A percentile compares a stretch with the other conserved stretches of the same genome.
phyloP scores from a whole-genome alignment of 2,329 filamentous ascomycete species.

The Diaporthe humulicola region DNA sequence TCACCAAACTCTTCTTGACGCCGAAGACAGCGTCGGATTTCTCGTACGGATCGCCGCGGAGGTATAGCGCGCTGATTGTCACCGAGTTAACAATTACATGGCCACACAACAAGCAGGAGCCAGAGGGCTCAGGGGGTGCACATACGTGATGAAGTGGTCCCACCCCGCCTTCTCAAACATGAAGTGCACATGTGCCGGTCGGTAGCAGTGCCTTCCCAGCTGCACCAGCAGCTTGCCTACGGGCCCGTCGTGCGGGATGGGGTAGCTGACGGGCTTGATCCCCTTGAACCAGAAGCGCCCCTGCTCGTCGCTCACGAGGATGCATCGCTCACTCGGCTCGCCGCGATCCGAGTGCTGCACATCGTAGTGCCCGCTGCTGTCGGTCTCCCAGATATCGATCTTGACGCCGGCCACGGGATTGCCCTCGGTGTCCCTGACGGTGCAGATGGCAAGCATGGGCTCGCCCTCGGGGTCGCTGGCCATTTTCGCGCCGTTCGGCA shows the following conservation, averaged over 20 bases:
- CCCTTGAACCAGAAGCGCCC: conserved; percentile 89
- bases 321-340: conserved; percentile 78
- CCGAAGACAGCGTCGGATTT: conserved; percentile 88
- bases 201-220: conserved; percentile 80
- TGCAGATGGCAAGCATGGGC: conserved; percentile 80
- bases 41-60: conserved; percentile 84
- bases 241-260: conserved; percentile 86
- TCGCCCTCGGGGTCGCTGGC: conserved; percentile 78
- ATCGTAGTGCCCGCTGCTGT: conserved; percentile 84
- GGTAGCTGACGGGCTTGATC: conserved; percentile 87
- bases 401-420: conserved; percentile 74
- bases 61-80: conserved; percentile 75
- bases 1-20: conserved; percentile 84
- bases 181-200: conserved; percentile 87
- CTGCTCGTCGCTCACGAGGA: conserved; percentile 73
- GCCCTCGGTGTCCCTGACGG: conserved; percentile 74
- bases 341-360: conserved; percentile 78
- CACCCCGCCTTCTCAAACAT: conserved; percentile 87
- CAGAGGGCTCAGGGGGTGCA: neutral
- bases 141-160: conserved; percentile 86
- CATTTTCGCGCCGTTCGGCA: conserved; percentile 71
- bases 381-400: conserved; percentile 89
- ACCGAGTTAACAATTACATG: conserved; percentile 22
- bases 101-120: neutral
- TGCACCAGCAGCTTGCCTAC: conserved; percentile 78